Percentiles rank a stretch among this genome's conserved stretches.
These are phyloP conservation scores for Coniella lustricola DNA, from an alignment of 2,329 filamentous ascomycete genomes.

Conservation along the genomic window DNA sequence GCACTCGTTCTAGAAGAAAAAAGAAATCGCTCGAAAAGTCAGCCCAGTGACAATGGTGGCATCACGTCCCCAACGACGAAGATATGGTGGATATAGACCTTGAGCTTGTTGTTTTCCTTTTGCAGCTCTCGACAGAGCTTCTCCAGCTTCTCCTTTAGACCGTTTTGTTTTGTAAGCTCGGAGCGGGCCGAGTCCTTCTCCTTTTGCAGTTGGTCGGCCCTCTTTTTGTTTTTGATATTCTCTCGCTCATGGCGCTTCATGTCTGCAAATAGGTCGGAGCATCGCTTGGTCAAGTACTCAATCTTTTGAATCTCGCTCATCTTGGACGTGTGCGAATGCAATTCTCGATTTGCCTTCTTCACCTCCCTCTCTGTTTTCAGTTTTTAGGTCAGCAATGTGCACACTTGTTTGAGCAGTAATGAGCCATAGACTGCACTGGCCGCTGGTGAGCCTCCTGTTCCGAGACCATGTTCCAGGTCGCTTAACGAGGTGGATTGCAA, in stretches of 20 bases:
- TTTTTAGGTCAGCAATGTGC: conserved; percentile 18
- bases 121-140: conserved; percentile 92
- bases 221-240: conserved; percentile 91
- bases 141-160: conserved; percentile 92
- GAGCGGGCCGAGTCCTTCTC: conserved; percentile 86
- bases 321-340: conserved; percentile 81
- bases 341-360: conserved; percentile 85
- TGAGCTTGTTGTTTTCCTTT: conserved; percentile 96
- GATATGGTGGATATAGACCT: conserved; percentile 49
- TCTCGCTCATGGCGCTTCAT: conserved; percentile 96
- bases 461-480: not conserved
- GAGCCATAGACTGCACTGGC: not conserved
- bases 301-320: conserved; percentile 90
- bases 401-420: not conserved
- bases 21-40: not conserved
- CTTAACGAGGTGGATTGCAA: not conserved
- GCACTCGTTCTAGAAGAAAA: conserved; percentile 66
- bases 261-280: conserved; percentile 82
- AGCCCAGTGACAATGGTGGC: not conserved
- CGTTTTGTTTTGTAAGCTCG: conserved; percentile 83
- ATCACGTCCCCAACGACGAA: not conserved
- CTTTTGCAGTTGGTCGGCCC: conserved; percentile 88
- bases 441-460: not conserved
- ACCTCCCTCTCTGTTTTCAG: conserved; percentile 72
- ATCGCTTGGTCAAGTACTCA: conserved; percentile 82